Percentiles rank a stretch among this genome's conserved stretches.
phyloP scores from a whole-genome alignment of 225 moss, liverwort and hornwort genomes.

The Pseudisothecium myosuroides region DNA sequence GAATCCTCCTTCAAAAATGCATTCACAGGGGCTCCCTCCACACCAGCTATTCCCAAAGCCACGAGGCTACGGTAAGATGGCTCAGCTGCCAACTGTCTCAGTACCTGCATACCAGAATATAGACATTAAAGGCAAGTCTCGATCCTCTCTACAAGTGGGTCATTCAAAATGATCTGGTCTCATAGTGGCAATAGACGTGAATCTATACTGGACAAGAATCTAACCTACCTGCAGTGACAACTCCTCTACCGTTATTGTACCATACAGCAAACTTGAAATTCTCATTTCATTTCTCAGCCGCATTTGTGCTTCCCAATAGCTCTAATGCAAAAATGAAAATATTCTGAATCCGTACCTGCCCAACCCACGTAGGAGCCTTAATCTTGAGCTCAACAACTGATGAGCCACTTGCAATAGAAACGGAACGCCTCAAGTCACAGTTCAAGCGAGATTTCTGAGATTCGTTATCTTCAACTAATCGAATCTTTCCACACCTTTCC shows the following conservation, averaged over 20 bases:
- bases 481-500: conserved; percentile 62
- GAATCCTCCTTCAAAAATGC: conserved; percentile 84
- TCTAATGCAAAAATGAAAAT: neutral
- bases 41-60: conserved; percentile 84
- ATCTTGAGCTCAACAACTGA: conserved; percentile 82
- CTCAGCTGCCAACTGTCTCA: conserved; percentile 82
- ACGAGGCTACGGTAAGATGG: conserved; percentile 79
- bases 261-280: neutral
- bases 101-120: conserved; percentile 40
- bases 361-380: conserved; percentile 87
- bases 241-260: neutral
- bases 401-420: conserved; percentile 78
- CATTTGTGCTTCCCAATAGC: neutral
- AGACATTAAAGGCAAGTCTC: neutral
- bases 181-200: neutral
- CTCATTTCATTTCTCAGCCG: neutral
- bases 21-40: conserved; percentile 81
- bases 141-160: neutral
- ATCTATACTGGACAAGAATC: neutral
- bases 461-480: conserved; percentile 55
- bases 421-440: conserved; percentile 63
- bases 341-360: conserved; percentile 40
- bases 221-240: neutral
- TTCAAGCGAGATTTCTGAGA: conserved; percentile 50
- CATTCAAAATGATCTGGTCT: neutral